Conservation (phyloP, 2,329 filamentous ascomycete genomes). For the Rutstroemia sp. region DNA sequence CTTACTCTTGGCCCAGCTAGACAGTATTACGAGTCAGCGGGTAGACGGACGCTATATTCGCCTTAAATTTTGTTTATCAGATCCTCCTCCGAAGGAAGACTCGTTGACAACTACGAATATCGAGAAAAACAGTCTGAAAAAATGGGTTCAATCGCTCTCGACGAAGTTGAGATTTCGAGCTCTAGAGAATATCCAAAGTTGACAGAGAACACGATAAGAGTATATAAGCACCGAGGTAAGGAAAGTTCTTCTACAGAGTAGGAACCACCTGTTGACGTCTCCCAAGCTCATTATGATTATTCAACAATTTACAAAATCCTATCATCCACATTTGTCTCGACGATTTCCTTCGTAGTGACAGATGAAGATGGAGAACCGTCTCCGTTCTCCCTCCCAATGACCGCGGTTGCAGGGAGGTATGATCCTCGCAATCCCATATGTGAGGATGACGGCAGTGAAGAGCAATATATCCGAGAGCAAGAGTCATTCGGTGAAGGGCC, state of each 20-base stretch:
- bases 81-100: too few species aligned
- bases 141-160: background rate
- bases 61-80: too few species aligned
- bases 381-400: background rate
- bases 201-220: background rate
- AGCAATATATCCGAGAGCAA: background rate
- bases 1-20: too few species aligned
- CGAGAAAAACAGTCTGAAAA: too few species aligned
- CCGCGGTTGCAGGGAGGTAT: background rate
- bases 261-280: too few species aligned
- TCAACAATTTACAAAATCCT: conserved; percentile 8
- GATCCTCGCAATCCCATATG: background rate
- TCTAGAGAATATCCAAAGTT: background rate
- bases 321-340: conserved; percentile 30
- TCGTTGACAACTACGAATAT: background rate
- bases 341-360: conserved; percentile 33
- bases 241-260: rapidly evolving
- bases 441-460: conserved; percentile 6
- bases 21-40: too few species aligned
- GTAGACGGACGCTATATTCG: too few species aligned
- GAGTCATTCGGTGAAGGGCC: background rate
- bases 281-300: background rate
- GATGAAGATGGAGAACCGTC: conserved; percentile 1
- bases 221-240: background rate
- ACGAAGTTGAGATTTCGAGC: background rate